Evolutionary conservation across 2,329 filamentous ascomycete genomes (phyloP), one percentile per base, ranked within the genome.

Genomic region (Nemania bipapillata): DNA sequence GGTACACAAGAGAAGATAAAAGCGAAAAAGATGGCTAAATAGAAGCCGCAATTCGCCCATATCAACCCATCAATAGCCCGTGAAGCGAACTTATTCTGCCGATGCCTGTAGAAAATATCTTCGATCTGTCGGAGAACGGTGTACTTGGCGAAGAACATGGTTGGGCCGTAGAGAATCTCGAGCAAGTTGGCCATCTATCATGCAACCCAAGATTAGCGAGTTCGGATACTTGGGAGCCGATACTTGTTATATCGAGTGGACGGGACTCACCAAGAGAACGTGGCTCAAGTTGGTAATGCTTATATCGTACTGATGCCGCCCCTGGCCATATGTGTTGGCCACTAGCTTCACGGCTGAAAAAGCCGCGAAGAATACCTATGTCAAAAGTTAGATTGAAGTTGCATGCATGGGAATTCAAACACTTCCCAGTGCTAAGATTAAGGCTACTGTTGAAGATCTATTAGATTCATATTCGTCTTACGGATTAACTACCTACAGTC

Each of bases 1-100:
- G 71, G 71, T 3, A 63, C 35, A 50, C 73, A 74, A 6, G 66
- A 59, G 30, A 69, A 65, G 11, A 72, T 65, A 17, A 69, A 68
- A 0, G 58, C 32, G 3, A 73, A 22, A 8, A 53, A 42, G 1
- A 63, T 5, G 6, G 47, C 61, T 7, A 52, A 2, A 17, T 66
- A 65, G 22, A 68, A 63, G 11, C 71, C 17, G 0, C 63, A n/a
- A 17, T 68, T 72, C 9, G 52, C 12, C 66, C 62, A 72, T 4
- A 74, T 70, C 3, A 70, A 58, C 1, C 8, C 20, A 2, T 2
- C 2, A 5, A 65, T 9, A 0, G 6, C 9, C n/a, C 8, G 30
- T 9, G 26, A 30, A 28, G 32, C 56, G 17, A 63, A 28, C 37
- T n/a, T 53, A 8, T 61, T 35, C 1, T 22, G 26, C 15, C 59